Base-by-base conservation (phyloP, 768 basidiomycete species). In the Kwoniella heveanensis region DNA sequence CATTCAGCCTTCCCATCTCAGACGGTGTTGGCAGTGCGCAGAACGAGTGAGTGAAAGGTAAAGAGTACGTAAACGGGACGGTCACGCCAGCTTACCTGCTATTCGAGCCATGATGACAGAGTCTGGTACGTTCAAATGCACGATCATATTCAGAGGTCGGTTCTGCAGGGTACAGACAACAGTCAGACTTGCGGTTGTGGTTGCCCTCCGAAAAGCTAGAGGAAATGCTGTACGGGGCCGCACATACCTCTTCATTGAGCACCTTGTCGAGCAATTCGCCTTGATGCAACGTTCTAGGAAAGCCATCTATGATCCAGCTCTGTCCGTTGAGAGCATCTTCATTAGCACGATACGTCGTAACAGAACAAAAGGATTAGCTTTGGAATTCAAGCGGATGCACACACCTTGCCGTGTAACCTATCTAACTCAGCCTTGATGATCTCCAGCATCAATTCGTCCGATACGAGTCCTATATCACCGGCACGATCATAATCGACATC, bases 281-380 rank as follows among this genome's bases (percentile, higher is more conserved):
- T 61, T 81, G 80, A 55, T 70, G 70, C 30, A 81, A 62, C 12
- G 80, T 81, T 10, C 80, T 70, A 4, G 80, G 80, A 62, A 80
- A 81, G 0, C 80, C 80, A 50, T 81, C 80, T 1, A 81, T 58
- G 54, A 81, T 80, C 80, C 80, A 81, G 68, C 72, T 77, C 77
- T 78, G 60, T 13, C n/a, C 46, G n/a, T n/a, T n/a, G n/a, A n/a
- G n/a, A n/a, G n/a, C n/a, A n/a, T n/a, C n/a, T n/a, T n/a, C 13
- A 36, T 36, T 36, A 36, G 32, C 32, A 13, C n/a, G n/a, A n/a
- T n/a, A n/a, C n/a, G n/a, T n/a, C n/a, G n/a, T n/a, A n/a, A n/a
- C n/a, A n/a, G n/a, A n/a, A n/a, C n/a, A n/a, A n/a, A n/a, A n/a
- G n/a, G n/a, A n/a, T n/a, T n/a, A n/a, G n/a, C n/a, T n/a, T n/a